These are phyloP conservation scores for Oleoguttula mirabilis DNA, from an alignment of 495 filamentous ascomycete genomes.

Conservation along the genomic window DNA sequence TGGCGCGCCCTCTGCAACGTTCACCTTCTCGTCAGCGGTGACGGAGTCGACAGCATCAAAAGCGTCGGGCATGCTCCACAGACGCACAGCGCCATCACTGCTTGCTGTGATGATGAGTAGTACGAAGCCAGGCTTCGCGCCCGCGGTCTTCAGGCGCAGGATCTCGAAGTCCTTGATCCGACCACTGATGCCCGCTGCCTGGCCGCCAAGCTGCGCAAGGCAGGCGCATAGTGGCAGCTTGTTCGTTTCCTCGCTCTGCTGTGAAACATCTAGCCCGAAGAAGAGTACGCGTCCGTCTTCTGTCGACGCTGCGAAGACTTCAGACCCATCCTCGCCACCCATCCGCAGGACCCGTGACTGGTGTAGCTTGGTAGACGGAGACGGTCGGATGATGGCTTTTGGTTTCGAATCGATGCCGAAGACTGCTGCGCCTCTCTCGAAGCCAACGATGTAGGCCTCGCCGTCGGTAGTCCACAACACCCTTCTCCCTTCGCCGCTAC, in stretches of 20 bases:
- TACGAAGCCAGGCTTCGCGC: conserved; percentile 30
- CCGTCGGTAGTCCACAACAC: conserved; percentile 68
- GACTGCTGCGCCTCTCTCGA: conserved; percentile 73
- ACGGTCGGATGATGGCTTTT: conserved; percentile 55
- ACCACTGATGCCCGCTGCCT: conserved; percentile 47
- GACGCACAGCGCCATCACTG: conserved; percentile 67
- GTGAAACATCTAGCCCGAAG: conserved; percentile 48
- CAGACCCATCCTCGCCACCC: conserved; percentile 32
- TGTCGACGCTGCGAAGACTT: conserved; percentile 67
- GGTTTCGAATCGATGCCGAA: conserved; percentile 82
- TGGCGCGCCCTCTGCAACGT: conserved; percentile 5
- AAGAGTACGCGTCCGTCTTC: conserved; percentile 86
- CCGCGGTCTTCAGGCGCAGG: conserved; percentile 35
- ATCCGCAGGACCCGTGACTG: conserved; percentile 55
- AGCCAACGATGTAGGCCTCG: conserved; percentile 78
- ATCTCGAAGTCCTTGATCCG: conserved; percentile 84
- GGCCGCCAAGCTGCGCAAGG: conserved; percentile 71
- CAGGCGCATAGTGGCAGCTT: conserved; percentile 39
- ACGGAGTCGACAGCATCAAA: too few relatives aligned
- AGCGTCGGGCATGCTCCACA: too few relatives aligned
- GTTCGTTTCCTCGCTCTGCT: conserved; percentile 14
- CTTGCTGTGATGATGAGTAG: conserved; percentile 56
- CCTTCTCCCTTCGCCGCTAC: conserved; percentile 68
- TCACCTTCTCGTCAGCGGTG: not conserved
- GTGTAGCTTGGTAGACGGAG: conserved; percentile 65